Evolutionary conservation across 768 basidiomycete genomes (phyloP).

Genomic region (Boletus subcaerulescens): DNA sequence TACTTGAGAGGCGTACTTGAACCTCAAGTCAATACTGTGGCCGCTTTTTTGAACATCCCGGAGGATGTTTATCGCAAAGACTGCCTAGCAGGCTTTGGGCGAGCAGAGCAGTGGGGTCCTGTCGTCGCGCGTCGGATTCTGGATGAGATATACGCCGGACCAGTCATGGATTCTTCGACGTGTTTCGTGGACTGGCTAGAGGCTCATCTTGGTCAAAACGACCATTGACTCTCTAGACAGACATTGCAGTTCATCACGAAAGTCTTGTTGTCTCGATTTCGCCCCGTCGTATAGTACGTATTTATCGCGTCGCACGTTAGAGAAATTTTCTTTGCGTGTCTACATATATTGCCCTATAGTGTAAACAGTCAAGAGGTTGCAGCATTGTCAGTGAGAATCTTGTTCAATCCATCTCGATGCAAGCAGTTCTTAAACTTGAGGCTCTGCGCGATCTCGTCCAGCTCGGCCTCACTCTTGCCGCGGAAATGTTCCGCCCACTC

Average conservation of each 20-base stretch:
- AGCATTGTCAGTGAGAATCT: slow-evolving; percentile 46
- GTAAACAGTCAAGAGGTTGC: neutral
- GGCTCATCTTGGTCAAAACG: slow-evolving; percentile 9
- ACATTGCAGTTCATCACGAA: too few relatives aligned
- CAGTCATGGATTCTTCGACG: slow-evolving; percentile 29
- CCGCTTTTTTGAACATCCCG: slow-evolving; percentile 52
- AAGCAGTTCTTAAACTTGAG: slow-evolving; percentile 70
- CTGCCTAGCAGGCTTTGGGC: slow-evolving; percentile 70
- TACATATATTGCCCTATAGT: too few relatives aligned
- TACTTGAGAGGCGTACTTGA: slow-evolving; percentile 20
- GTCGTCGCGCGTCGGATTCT: slow-evolving; percentile 57
- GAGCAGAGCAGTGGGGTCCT: slow-evolving; percentile 70
- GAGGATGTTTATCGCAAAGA: slow-evolving; percentile 65
- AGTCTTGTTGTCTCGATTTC: neutral
- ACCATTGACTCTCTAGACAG: slow-evolving; percentile 14
- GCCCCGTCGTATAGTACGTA: neutral
- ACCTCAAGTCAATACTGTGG: slow-evolving; percentile 34
- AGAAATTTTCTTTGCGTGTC: too few relatives aligned
- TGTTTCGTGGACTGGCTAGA: slow-evolving; percentile 49
- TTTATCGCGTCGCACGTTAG: neutral
- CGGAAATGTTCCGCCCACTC: slow-evolving; percentile 73
- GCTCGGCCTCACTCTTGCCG: slow-evolving; percentile 53
- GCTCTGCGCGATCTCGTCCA: slow-evolving; percentile 73
- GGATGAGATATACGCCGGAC: slow-evolving; percentile 41
- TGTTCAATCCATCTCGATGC: slow-evolving; percentile 65